Evolutionary conservation across 2,329 filamentous ascomycete species (phyloP), one percentile per base, ranked within the genome.

Genomic region (Aureobasidium zeae): DNA sequence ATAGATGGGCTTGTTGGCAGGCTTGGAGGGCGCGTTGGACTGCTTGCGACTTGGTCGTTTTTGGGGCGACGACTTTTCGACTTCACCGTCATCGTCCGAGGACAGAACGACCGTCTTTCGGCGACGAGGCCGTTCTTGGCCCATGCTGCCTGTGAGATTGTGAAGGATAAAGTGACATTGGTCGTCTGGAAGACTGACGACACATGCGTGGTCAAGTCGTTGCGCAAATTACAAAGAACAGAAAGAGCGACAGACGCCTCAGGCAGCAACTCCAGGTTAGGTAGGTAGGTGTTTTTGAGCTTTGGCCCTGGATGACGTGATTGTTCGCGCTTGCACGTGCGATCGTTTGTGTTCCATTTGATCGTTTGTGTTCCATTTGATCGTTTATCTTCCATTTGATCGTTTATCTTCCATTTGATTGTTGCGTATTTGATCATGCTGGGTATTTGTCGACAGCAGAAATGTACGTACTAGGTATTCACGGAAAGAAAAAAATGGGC

Each of bases 1-100:
- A 25, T 63, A 66, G 37, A 70, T 69, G 8, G 66, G 60, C 51
- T 65, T 69, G 19, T 59, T 58, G 26, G 60, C 48, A 26, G 61
- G 56, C 49, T 61, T 57, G 13, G 60, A 51, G 45, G 66, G 63
- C n/a, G 55, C 28, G 10, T 31, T 15, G 19, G 28, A 5, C 15
- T 7, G 56, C 16, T 30, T 29, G 30, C 39, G 29, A 13, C 4
- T 25, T 22, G 15, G 30, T 17, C 39, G 29, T 21, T 21, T 21
- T n/a, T 44, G 36, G 25, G 45, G 17, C 6, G 33, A 22, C 1
- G 30, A 22, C 5, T 21, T 13, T 22, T 17, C 9, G 16, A 17
- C 21, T 12, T 46, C 29, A 25, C 55, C 51, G 16, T 55, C 53
- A 9, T 56, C 51, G 29, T 54, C 53, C 12, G 51, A 53, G n/a